Evolutionary conservation across 371 early-diverging fungal species (phyloP).

Genomic region (Circinella umbellata): DNA sequence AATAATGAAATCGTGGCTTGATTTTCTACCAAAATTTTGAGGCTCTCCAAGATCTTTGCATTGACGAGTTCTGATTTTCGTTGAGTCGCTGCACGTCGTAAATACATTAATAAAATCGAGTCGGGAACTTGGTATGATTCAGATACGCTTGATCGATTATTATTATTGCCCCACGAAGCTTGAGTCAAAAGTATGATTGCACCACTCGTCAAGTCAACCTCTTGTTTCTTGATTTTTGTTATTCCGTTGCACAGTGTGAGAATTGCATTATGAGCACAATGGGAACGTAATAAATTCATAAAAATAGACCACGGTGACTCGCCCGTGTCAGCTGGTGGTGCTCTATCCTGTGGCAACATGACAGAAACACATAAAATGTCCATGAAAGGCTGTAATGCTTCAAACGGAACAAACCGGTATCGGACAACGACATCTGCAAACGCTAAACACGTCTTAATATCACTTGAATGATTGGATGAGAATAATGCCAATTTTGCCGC

Average conservation of each 20-base stretch:
- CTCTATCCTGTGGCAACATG: conserved; percentile 30
- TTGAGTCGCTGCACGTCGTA: conserved; percentile 29
- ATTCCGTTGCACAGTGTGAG: conserved; percentile 62
- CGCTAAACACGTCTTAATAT: conserved; percentile 58
- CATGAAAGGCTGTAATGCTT: conserved; percentile 58
- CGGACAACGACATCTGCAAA: conserved; percentile 76
- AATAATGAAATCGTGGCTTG: conserved; percentile 27
- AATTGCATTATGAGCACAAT: conserved; percentile 67
- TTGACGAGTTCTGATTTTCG: conserved; percentile 29
- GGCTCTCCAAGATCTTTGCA: conserved; percentile 30
- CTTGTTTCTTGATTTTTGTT: conserved; percentile 21
- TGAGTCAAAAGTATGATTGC: conserved; percentile 59
- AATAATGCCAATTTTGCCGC: conserved; percentile 57
- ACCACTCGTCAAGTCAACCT: conserved; percentile 49
- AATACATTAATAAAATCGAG: conserved; percentile 41
- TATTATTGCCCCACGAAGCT: conserved; percentile 57
- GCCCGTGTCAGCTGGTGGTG: conserved; percentile 23
- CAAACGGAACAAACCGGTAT: conserved; percentile 70
- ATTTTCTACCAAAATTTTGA: conserved; percentile 21
- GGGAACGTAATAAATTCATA: conserved; percentile 68
- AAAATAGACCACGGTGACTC: conserved; percentile 64
- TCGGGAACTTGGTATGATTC: conserved; percentile 44
- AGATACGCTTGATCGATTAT: conserved; percentile 12
- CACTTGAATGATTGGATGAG: conserved; percentile 45
- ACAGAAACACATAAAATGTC: conserved; percentile 61